phyloP scores from a whole-genome alignment of 495 filamentous ascomycete genomes.

The Niebla homalea region DNA sequence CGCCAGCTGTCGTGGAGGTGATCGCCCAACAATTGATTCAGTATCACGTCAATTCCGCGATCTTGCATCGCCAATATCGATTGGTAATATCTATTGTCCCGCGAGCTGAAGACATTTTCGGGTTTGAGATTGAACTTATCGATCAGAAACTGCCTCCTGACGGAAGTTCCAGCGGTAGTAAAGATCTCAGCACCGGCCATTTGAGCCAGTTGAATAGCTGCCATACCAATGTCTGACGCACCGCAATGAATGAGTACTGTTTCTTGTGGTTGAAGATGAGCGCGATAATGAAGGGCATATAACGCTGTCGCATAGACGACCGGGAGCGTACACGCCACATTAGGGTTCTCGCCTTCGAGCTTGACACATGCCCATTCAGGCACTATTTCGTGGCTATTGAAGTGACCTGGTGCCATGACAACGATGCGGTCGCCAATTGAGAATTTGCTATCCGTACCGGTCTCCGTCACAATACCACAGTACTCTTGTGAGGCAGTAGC shows the following conservation, averaged over 20 bases:
- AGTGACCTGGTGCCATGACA: constrained; percentile 7
- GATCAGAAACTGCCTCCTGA: constrained; percentile 27
- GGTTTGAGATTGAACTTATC: constrained; percentile 19
- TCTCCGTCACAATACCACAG: constrained; percentile 2
- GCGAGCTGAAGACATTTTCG: constrained; percentile 36
- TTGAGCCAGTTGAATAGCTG: constrained; percentile 10
- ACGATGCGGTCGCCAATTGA: constrained; percentile 10
- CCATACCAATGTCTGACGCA: constrained; percentile 18
- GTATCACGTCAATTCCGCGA: constrained; percentile 37
- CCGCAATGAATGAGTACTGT: constrained; percentile 29
- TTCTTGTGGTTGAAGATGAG: constrained; percentile 20
- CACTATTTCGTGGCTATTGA: constrained; percentile 1
- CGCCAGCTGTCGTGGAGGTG: constrained; percentile 36
- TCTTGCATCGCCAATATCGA: constrained; percentile 33
- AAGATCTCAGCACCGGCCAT: constrained; percentile 23
- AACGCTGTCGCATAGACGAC: constrained; percentile 21
- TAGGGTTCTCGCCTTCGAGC: constrained; percentile 2
- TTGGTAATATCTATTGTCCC: constrained; percentile 27
- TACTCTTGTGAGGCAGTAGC: constrained; percentile 2
- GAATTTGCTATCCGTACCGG: not conserved
- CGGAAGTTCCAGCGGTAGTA: constrained; percentile 28
- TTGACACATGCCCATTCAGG: constrained; percentile 8
- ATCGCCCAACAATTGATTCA: constrained; percentile 39
- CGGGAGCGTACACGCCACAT: constrained; percentile 17
- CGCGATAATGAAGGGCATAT: constrained; percentile 22